These are phyloP conservation scores for Wallacemonas sp. DNA, from an alignment of 208 protist genomes.

Conservation along the genomic window DNA sequence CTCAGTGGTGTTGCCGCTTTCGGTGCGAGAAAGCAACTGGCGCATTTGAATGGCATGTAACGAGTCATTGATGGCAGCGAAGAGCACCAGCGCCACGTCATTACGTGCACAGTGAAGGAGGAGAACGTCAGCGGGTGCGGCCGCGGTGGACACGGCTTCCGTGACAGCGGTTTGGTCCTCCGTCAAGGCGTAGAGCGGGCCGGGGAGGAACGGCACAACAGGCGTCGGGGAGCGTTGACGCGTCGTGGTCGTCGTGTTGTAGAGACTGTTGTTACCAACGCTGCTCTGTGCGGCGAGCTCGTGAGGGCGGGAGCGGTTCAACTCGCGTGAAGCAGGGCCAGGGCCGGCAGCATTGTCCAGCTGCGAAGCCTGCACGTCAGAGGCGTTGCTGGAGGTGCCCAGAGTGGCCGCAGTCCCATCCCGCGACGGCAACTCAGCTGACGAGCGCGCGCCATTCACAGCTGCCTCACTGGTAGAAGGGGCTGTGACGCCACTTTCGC, in stretches of 20 bases:
- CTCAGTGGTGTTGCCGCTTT: background rate
- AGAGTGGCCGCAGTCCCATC: too few relatives aligned
- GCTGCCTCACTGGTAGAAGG: too few relatives aligned
- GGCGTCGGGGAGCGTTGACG: background rate
- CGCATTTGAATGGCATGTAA: slow-evolving; percentile 58
- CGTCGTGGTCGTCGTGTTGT: background rate
- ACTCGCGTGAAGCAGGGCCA: too few relatives aligned
- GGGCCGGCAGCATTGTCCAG: too few relatives aligned
- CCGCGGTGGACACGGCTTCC: slow-evolving; percentile 2
- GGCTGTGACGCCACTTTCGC: background rate
- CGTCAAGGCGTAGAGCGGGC: background rate
- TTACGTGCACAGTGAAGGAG: slow-evolving; percentile 31
- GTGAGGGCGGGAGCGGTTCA: too few relatives aligned
- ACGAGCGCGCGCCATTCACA: too few relatives aligned
- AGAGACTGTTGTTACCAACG: background rate
- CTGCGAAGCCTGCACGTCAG: too few relatives aligned
- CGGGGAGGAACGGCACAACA: background rate
- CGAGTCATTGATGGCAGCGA: slow-evolving; percentile 59
- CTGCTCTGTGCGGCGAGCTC: background rate
- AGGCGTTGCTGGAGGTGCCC: too few relatives aligned
- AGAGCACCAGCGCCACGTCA: slow-evolving; percentile 31
- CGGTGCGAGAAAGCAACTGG: slow-evolving; percentile 13
- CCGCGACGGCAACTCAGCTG: too few relatives aligned
- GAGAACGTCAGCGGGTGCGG: slow-evolving; percentile 21
- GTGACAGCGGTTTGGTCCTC: slow-evolving; percentile 1